Conservation (phyloP, 805 yeast genomes). For the Ogataea ganodermae region DNA sequence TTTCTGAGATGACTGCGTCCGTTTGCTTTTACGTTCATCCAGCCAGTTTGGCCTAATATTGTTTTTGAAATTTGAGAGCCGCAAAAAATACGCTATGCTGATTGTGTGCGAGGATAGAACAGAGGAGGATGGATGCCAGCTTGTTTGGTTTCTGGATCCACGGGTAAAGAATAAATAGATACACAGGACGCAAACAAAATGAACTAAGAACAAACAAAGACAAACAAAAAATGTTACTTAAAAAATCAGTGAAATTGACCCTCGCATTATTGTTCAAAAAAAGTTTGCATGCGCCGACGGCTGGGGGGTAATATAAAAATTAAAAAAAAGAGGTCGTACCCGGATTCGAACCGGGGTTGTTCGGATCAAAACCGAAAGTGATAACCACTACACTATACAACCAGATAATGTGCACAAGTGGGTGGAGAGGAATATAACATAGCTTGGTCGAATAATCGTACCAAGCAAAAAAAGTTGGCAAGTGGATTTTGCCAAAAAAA, state of each 20-base stretch:
- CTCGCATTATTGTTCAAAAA: constrained; percentile 21
- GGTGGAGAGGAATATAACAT: no score
- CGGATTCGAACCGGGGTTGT: constrained; percentile 86
- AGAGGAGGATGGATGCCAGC: no score
- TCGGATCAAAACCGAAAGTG: constrained; percentile 79
- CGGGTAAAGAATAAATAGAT: background rate
- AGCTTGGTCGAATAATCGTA: no score
- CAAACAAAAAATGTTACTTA: constrained; percentile 1
- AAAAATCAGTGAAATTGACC: constrained; percentile 6
- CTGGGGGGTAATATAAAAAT: constrained; percentile 25
- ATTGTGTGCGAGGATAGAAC: no score
- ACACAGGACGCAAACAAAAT: background rate
- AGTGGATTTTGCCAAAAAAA: constrained; percentile 7
- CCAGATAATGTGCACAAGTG: background rate
- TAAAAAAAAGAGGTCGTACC: constrained; percentile 60
- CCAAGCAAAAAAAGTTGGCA: no score
- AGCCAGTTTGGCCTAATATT: constrained; percentile 1
- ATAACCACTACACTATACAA: constrained; percentile 74
- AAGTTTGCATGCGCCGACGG: constrained; percentile 58
- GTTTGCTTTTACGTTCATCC: background rate
- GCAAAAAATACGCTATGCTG: no score
- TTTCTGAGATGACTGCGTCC: background rate
- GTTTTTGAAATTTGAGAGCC: no score
- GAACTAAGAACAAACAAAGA: constrained; percentile 1
- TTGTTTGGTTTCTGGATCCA: no score